Conservation (phyloP, 805 yeast genomes). For the Wickerhamomyces ciferrii region DNA sequence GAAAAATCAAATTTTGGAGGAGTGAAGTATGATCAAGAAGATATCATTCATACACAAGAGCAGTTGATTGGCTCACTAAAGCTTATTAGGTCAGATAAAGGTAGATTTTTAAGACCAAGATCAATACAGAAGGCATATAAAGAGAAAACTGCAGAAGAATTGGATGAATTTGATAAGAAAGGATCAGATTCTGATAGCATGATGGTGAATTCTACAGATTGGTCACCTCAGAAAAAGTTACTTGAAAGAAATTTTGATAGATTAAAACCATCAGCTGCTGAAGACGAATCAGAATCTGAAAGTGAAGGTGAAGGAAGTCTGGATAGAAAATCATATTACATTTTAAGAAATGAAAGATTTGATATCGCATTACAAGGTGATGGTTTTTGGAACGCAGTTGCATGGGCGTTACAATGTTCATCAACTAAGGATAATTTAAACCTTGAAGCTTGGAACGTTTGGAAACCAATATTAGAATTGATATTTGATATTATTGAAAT, state of each 20-base stretch:
- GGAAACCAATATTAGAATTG: slow-evolving; percentile 13
- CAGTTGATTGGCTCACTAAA: slow-evolving; percentile 8
- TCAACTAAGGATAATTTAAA: slow-evolving; percentile 6
- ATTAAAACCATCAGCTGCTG: neutral
- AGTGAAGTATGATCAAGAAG: slow-evolving; percentile 4
- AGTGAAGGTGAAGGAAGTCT: slow-evolving; percentile 6
- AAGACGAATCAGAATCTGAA: slow-evolving; percentile 1
- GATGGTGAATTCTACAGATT: neutral
- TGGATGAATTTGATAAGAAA: neutral
- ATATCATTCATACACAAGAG: slow-evolving; percentile 7
- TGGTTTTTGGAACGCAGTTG: slow-evolving; percentile 21
- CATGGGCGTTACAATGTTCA: slow-evolving; percentile 26
- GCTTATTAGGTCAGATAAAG: slow-evolving; percentile 4
- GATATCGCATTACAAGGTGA: slow-evolving; percentile 15
- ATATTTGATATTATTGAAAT: slow-evolving; percentile 16
- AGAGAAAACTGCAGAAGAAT: slow-evolving; percentile 2
- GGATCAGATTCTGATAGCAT: neutral
- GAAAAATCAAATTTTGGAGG: slow-evolving; percentile 1
- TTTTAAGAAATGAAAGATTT: slow-evolving; percentile 21
- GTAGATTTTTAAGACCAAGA: slow-evolving; percentile 7
- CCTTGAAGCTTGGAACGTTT: slow-evolving; percentile 14
- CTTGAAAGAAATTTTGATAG: slow-evolving; percentile 7
- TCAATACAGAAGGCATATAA: slow-evolving; percentile 8
- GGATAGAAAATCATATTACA: slow-evolving; percentile 13
- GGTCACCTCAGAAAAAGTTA: slow-evolving; percentile 19